phyloP scores from a whole-genome alignment of 2,329 filamentous ascomycete species.

The Xylaria sp. region DNA sequence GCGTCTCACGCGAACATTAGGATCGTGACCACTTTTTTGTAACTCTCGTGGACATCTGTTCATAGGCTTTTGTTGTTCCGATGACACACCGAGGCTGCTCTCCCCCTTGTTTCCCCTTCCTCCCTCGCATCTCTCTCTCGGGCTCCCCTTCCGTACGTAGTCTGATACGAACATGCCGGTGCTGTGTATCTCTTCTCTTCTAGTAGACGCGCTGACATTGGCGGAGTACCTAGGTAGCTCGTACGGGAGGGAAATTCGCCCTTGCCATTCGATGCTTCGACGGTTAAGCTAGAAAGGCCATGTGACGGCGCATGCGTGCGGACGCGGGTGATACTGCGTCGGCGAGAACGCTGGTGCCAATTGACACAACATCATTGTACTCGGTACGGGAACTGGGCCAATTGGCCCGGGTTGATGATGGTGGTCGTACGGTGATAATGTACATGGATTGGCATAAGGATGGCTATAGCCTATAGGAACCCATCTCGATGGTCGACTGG shows the following conservation, averaged over 20 bases:
- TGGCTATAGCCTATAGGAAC: constrained; percentile 11
- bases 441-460: background rate
- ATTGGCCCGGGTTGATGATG: background rate
- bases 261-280: background rate
- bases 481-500: constrained; percentile 12
- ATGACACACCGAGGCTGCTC: constrained; percentile 10
- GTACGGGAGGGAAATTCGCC: too few relatives aligned
- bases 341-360: constrained; percentile 20
- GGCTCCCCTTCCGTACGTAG: background rate
- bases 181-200: too few relatives aligned
- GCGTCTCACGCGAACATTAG: constrained; percentile 17
- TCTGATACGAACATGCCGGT: background rate
- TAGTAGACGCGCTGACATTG: too few relatives aligned
- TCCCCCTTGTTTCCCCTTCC: background rate
- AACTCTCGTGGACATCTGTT: constrained; percentile 4
- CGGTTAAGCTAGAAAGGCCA: background rate
- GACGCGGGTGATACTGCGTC: constrained; percentile 30
- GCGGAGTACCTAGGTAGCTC: too few relatives aligned
- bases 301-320: background rate
- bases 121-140: background rate
- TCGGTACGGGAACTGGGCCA: too few relatives aligned
- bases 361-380: background rate
- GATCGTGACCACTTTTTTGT: constrained; percentile 16
- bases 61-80: constrained; percentile 8
- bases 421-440: background rate